Base-by-base conservation (phyloP, 73 alveolate species). In the Paramecium pentaurelia region DNA sequence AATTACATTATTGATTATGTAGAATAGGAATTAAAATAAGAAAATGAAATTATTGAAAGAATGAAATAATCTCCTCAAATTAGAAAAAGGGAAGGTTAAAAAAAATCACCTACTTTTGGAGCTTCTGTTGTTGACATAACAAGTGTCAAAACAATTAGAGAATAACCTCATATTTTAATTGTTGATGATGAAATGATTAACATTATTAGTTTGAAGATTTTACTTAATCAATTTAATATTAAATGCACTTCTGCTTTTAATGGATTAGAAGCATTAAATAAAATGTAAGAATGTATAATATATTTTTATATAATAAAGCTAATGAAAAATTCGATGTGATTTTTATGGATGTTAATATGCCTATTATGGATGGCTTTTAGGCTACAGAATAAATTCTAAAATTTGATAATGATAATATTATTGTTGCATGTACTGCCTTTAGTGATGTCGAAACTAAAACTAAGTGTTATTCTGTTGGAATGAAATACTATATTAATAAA, bases 271-370 rank as follows among this genome's bases (percentile, higher is more conserved):
- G 91, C 91, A 3, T 2, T 80, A 18, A n/a, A 42, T 4, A 45
- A 44, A 80, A 18, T 80, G 25, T 8, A 32, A 73, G 16, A 80
- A 80, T 20, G 91, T 32, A 28, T 77, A 77, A 11, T 25, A 25
- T 11, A 5, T 20, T 9, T 40, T 40, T 45, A 45, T 45, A 54
- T 54, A 11, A 2, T 40, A 4, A 25, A 80, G 91, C 28, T 42
- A 34, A 80, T 80, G 49, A 42, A 2, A 25, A 7, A 27, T 80
- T 38, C 45, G 18, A 73, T 42, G 42, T 89, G 4, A 89, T 89
- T 12, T 71, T 89, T 45, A 89, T 89, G 94, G 94, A 89, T 89
- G 77, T 89, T 6, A 89, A 89, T 40, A 89, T 89, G 94, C 94
- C 94, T 14, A 28, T 89, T 3, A 89, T 71, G 92, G 94, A 89